Conservation (phyloP, 768 basidiomycete genomes). For the Lactarius sp. region DNA sequence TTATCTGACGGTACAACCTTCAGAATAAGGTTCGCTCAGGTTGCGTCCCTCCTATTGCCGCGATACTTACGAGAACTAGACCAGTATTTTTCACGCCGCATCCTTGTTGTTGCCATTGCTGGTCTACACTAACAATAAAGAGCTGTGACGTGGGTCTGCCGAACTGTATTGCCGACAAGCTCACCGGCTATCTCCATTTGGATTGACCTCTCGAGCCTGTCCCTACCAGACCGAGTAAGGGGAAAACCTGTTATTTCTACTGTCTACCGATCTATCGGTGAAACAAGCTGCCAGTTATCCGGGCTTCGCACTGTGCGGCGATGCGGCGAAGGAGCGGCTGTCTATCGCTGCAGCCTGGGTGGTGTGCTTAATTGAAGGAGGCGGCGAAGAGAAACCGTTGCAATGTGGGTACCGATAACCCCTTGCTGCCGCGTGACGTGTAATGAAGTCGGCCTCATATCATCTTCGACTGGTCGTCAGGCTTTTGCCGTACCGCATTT, state of each 20-base stretch:
- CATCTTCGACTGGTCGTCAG: slow-evolving; percentile 4
- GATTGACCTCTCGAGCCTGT: background rate
- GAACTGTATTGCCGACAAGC: background rate
- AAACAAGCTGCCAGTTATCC: background rate
- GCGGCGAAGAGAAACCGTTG: background rate
- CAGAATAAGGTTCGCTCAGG: background rate
- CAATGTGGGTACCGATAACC: background rate
- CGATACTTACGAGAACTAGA: background rate
- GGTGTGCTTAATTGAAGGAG: background rate
- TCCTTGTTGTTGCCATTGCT: background rate
- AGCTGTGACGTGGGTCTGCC: too few relatives aligned
- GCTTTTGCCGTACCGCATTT: slow-evolving; percentile 6
- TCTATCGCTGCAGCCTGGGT: background rate
- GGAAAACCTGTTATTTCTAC: background rate
- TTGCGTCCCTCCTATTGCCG: background rate
- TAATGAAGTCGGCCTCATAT: background rate
- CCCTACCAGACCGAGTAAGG: slow-evolving; percentile 14
- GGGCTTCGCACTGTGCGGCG: slow-evolving; percentile 10
- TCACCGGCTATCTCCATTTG: slow-evolving; percentile 13
- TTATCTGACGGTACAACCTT: slow-evolving; percentile 4
- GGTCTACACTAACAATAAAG: too few relatives aligned
- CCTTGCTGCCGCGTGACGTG: slow-evolving; percentile 2
- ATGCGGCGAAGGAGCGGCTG: slow-evolving; percentile 14
- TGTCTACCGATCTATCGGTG: slow-evolving; percentile 22
- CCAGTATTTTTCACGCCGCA: background rate